Percentiles rank a stretch among this genome's conserved stretches.
Evolutionary conservation across 2,329 filamentous ascomycete species (phyloP).

Genomic region (Ploettnerulaceae sp.): DNA sequence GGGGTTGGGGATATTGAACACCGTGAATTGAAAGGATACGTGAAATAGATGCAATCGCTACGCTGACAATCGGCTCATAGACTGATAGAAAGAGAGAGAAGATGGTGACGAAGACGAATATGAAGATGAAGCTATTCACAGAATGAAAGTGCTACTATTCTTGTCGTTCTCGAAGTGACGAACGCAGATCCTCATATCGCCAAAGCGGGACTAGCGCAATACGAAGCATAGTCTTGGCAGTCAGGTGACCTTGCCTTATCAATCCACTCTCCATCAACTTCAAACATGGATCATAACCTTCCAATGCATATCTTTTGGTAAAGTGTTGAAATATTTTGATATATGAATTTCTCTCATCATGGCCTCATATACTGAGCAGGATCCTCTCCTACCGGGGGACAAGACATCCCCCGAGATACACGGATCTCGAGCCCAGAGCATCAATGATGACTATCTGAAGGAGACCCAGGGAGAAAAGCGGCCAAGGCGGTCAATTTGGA

Average conservation of each 20-base stretch:
- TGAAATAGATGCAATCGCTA: not conserved
- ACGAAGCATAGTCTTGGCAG: not conserved
- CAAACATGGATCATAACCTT: no score
- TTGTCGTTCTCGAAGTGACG: slow-evolving; percentile 7
- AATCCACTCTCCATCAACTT: no score
- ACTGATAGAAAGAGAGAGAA: not conserved
- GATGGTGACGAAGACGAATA: slow-evolving; percentile 4
- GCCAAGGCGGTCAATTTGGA: not conserved
- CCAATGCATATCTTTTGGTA: no score
- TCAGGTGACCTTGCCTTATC: slow-evolving; percentile 1
- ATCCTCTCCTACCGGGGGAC: slow-evolving; percentile 30
- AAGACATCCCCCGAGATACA: slow-evolving; percentile 29
- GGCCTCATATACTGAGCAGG: slow-evolving; percentile 25
- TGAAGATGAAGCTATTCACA: slow-evolving; percentile 22
- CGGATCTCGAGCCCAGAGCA: slow-evolving; percentile 23
- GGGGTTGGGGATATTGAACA: no score
- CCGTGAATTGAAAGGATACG: no score
- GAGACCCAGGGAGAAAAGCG: not conserved
- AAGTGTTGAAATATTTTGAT: not conserved
- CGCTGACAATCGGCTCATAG: not conserved
- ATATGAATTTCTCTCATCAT: slow-evolving; percentile 12
- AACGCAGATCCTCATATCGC: slow-evolving; percentile 4
- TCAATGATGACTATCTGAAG: slow-evolving; percentile 14
- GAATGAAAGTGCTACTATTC: slow-evolving; percentile 8
- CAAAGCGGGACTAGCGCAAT: slow-evolving; percentile 6